Evolutionary conservation across 1,139 yeast genomes (phyloP), one percentile per base, ranked within the genome.

Genomic region (Magnusiomyces paraingens): DNA sequence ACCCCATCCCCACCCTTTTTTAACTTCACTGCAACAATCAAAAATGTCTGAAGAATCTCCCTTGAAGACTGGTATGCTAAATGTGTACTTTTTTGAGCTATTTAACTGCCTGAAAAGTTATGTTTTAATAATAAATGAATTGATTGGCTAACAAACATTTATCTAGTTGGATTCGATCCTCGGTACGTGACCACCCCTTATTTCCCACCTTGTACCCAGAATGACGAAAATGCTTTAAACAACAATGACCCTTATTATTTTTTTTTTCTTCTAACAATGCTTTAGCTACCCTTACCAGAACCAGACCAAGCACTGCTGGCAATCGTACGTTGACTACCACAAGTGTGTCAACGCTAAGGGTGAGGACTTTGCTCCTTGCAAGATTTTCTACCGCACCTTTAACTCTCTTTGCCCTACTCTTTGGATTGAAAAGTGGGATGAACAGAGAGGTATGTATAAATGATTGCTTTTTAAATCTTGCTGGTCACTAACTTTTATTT

Each of bases 251-350:
- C 26, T 18, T 41, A 18, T 39, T 39, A 12, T n/a, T 8, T 18
- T 39, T 14, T 14, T 10, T 39, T 11, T 35, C 11, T 35, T 4
- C 41, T 17, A 38, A 38, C 41, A 38, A 4, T 26, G 32, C 26
- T 11, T 14, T 40, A 55, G 57, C 41, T 55, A 55, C 84, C 98
- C 99, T 65, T 83, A 88, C 80, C 91, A 83, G 74, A 93, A 91
- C 83, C 99, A 91, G 76, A 86, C 96, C 68, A 90, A 86, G 78
- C 96, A 91, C 80, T 91, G 99, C 81, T 94, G 94, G 83, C 98
- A 91, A 78, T 81, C 94, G 63, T 93, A 91, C 78, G 89, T 93
- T 68, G 99, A 93, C 76, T 93, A 91, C 84, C 93, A 87, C 85
- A 91, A 90, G 76, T 93, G 99, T 79, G 82, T 93, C 72, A 86